These are phyloP conservation scores for Euphorbia lathyris DNA, from an alignment of 345 rosid genomes.

Conservation along the genomic window DNA sequence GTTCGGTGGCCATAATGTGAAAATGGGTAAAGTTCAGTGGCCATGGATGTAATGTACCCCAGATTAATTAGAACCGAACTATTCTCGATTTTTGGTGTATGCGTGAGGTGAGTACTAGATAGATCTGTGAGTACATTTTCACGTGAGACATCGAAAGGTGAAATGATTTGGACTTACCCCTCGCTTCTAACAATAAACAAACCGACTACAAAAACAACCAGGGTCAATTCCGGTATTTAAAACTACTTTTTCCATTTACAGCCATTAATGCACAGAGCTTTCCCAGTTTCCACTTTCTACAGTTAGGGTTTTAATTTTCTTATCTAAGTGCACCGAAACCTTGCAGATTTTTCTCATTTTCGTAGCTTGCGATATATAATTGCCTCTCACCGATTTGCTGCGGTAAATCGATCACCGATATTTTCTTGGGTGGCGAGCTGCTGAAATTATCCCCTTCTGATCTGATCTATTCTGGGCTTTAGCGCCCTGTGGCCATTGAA, in stretches of 20 bases:
- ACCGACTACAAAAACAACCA: background rate
- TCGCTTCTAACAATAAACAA: no score
- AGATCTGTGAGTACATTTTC: no score
- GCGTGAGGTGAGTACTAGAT: no score
- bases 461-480: constrained; percentile 39
- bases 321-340: background rate
- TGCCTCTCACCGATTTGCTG: background rate
- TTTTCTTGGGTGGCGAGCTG: constrained; percentile 2
- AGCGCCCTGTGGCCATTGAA: constrained; percentile 48
- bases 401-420: background rate
- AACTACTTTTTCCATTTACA: background rate
- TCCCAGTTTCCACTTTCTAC: background rate
- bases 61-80: no score
- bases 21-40: no score
- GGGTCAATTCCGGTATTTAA: background rate
- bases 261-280: background rate
- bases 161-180: no score
- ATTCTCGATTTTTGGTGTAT: no score
- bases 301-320: constrained; percentile 19
- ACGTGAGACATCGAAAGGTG: no score
- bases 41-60: no score
- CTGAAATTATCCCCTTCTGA: constrained; percentile 10
- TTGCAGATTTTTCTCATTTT: constrained; percentile 3
- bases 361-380: background rate
- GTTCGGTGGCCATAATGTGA: no score